Evolutionary conservation across 2,329 filamentous ascomycete genomes (phyloP).

Genomic region (Fusarium denticulatum): DNA sequence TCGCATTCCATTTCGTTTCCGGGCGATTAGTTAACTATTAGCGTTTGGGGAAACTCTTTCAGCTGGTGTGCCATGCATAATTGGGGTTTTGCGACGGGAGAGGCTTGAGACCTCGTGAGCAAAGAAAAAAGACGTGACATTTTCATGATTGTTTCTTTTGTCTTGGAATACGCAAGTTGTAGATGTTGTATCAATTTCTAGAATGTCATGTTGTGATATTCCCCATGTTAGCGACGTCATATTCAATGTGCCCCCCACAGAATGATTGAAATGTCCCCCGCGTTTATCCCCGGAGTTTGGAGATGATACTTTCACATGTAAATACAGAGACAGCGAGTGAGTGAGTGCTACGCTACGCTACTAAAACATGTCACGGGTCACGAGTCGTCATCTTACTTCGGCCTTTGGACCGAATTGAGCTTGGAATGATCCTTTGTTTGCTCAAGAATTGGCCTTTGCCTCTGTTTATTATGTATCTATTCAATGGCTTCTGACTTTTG

Average conservation of each 20-base stretch:
- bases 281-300: slow-evolving; percentile 23
- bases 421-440: slow-evolving; percentile 7
- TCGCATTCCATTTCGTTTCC: slow-evolving; percentile 18
- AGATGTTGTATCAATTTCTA: background rate
- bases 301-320: slow-evolving; percentile 43
- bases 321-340: slow-evolving; percentile 6
- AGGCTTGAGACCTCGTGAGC: slow-evolving; percentile 17
- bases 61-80: background rate
- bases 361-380: slow-evolving; percentile 37
- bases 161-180: background rate
- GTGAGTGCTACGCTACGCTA: background rate
- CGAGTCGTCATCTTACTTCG: slow-evolving; percentile 38
- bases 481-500: background rate
- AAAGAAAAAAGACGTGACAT: background rate
- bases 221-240: slow-evolving; percentile 26
- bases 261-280: background rate
- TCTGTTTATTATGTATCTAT: background rate
- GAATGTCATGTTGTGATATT: background rate
- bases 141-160: background rate
- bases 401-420: slow-evolving; percentile 30
- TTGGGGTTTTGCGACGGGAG: slow-evolving; percentile 4
- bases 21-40: background rate
- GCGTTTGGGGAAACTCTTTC: background rate
- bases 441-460: background rate
- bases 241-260: slow-evolving; percentile 5